These are phyloP conservation scores for Phaffia tasmanica DNA, from an alignment of 768 basidiomycete species.

Conservation along the genomic window DNA sequence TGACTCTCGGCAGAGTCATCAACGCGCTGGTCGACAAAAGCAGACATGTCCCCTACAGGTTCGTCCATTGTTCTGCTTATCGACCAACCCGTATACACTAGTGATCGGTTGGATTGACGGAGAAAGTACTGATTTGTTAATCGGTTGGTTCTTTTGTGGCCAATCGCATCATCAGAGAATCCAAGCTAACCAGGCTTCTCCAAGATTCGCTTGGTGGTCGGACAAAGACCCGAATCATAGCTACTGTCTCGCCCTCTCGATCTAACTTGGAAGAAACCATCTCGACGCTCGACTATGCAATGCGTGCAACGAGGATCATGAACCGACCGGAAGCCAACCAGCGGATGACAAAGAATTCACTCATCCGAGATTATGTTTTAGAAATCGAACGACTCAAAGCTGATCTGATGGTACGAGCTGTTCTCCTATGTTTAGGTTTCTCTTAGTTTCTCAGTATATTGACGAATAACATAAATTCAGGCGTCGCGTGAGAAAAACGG, in stretches of 20 bases:
- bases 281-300: conserved; percentile 92
- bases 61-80: conserved; percentile 27
- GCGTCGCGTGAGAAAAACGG: conserved; percentile 95
- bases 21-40: conserved; percentile 88
- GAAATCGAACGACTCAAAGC: conserved; percentile 89
- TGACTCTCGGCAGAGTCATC: conserved; percentile 94
- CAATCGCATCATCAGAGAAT: conserved; percentile 47
- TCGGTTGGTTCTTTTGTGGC: background rate
- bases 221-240: conserved; percentile 96
- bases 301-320: conserved; percentile 84
- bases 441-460: too few species aligned
- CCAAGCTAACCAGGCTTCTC: conserved; percentile 88
- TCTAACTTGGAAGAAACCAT: conserved; percentile 94
- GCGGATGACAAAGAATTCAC: conserved; percentile 79
- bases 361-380: conserved; percentile 82
- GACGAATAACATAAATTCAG: conserved; percentile 20
- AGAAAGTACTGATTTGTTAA: conserved; percentile 31
- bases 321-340: conserved; percentile 94
- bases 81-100: conserved; percentile 18
- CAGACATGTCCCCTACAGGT: conserved; percentile 89
- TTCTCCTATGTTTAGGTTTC: background rate
- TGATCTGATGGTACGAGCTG: conserved; percentile 49
- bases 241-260: conserved; percentile 85
- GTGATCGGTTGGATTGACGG: background rate
- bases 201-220: conserved; percentile 98